These are phyloP conservation scores for Aspergillus ochraceus DNA, from an alignment of 2,329 filamentous ascomycete species.

Conservation along the genomic window DNA sequence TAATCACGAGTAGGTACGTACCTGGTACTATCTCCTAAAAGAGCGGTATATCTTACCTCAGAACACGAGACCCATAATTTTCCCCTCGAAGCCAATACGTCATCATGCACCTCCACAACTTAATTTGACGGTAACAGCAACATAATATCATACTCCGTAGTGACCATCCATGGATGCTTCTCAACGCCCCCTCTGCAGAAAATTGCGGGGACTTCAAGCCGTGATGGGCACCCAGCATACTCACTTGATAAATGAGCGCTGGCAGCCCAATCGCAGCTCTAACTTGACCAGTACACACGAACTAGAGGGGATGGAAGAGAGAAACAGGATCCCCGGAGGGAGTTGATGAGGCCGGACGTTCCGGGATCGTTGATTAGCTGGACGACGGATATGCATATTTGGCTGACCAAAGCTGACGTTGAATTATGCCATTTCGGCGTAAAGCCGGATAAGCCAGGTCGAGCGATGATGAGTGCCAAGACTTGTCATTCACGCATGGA, in stretches of 20 bases:
- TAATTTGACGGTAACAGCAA: background rate
- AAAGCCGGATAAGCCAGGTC: background rate
- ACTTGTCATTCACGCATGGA: background rate
- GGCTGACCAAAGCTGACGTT: background rate
- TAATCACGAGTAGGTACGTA: too few species aligned
- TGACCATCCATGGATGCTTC: too few species aligned
- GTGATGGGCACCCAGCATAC: background rate
- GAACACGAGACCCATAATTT: too few species aligned
- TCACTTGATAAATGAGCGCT: background rate
- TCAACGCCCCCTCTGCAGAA: background rate
- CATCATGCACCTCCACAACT: background rate
- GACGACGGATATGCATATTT: background rate
- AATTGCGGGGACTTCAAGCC: background rate
- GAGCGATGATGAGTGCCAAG: background rate
- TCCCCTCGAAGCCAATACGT: too few species aligned
- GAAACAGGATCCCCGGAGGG: background rate
- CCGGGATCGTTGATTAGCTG: background rate
- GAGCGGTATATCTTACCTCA: too few species aligned
- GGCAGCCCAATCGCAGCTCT: background rate
- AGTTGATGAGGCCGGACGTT: background rate
- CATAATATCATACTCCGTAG: too few species aligned
- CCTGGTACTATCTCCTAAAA: too few species aligned
- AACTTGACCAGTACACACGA: background rate
- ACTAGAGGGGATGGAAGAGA: background rate
- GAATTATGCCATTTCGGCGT: background rate